These are phyloP conservation scores for Pseudocercospora musae DNA, from an alignment of 2,329 filamentous ascomycete species.

Conservation along the genomic window DNA sequence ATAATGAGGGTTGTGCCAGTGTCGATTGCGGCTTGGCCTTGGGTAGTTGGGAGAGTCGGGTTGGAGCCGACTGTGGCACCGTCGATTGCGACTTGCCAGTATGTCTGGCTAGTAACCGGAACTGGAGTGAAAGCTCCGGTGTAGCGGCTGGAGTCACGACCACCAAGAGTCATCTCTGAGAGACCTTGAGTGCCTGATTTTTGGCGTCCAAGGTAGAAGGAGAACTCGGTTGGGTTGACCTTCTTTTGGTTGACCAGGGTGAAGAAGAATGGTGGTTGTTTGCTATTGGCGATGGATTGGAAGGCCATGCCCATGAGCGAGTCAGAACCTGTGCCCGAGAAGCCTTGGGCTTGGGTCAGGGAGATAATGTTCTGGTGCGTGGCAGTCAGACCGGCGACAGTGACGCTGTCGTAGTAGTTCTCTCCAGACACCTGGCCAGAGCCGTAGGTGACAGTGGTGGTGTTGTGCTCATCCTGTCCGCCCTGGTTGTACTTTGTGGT, in stretches of 20 bases:
- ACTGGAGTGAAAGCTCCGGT: slow-evolving; percentile 26
- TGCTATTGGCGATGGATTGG: slow-evolving; percentile 20
- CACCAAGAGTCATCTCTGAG: slow-evolving; percentile 29
- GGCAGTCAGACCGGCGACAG: slow-evolving; percentile 25
- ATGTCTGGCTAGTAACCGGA: slow-evolving; percentile 26
- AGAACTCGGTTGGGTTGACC: slow-evolving; percentile 28
- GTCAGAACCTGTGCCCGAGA: slow-evolving; percentile 24
- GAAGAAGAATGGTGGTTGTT: slow-evolving; percentile 27
- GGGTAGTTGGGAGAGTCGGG: slow-evolving; percentile 10
- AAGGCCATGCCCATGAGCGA: slow-evolving; percentile 27
- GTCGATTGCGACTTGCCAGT: slow-evolving; percentile 32
- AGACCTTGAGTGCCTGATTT: slow-evolving; percentile 19
- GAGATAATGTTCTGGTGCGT: slow-evolving; percentile 27
- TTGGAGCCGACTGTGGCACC: slow-evolving; percentile 15
- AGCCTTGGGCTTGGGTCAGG: slow-evolving; percentile 26
- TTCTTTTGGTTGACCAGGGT: slow-evolving; percentile 26
- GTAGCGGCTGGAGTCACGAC: slow-evolving; percentile 24
- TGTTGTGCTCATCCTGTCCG: slow-evolving; percentile 24
- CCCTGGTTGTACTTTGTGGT: slow-evolving; percentile 22
- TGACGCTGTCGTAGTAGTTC: slow-evolving; percentile 29
- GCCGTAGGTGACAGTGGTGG: slow-evolving; percentile 27
- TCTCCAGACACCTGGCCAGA: slow-evolving; percentile 25
- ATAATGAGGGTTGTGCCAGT: slow-evolving; percentile 35
- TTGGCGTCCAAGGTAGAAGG: slow-evolving; percentile 30
- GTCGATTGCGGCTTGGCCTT: slow-evolving; percentile 28